These are phyloP conservation scores for Pythium rishiriense DNA, from an alignment of 352 stramenopile species.

Conservation along the genomic window DNA sequence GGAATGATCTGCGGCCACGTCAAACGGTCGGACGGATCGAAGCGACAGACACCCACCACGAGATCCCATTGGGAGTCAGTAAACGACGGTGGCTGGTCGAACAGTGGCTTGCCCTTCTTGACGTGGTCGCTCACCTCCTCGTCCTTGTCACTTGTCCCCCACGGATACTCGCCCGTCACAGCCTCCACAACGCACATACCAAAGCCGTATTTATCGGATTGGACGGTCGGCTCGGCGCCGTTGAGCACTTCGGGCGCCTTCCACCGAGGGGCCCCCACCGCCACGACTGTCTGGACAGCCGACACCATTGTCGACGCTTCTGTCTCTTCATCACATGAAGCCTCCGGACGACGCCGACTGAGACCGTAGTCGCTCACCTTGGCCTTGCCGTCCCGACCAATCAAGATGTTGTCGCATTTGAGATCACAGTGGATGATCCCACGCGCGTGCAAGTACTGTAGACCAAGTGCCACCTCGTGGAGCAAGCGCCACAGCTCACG, in stretches of 20 bases:
- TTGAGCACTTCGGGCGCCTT: slow-evolving; percentile 27
- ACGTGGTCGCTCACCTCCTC: no score
- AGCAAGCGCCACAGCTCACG: slow-evolving; percentile 32
- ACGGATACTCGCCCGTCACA: slow-evolving; percentile 11
- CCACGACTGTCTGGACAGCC: background rate
- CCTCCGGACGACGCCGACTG: no score
- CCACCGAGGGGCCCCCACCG: slow-evolving; percentile 23
- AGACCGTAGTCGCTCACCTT: slow-evolving; percentile 23
- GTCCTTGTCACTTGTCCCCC: no score
- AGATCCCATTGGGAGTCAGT: no score
- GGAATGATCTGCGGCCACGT: no score
- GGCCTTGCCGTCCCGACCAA: slow-evolving; percentile 30
- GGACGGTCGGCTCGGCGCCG: slow-evolving; percentile 4
- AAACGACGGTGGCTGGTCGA: no score
- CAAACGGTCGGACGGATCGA: no score
- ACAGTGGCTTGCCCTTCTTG: no score
- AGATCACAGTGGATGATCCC: slow-evolving; percentile 34
- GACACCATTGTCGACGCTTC: background rate
- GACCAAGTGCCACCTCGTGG: slow-evolving; percentile 41
- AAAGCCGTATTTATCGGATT: slow-evolving; percentile 34
- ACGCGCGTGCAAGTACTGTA: slow-evolving; percentile 68
- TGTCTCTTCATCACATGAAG: no score
- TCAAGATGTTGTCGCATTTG: slow-evolving; percentile 24
- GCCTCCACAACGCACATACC: slow-evolving; percentile 38
- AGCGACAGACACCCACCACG: no score